Percentiles rank a stretch among this genome's conserved stretches.
Evolutionary conservation across 179 eudicot genomes (phyloP).

Genomic region (Carnegiea gigantea): DNA sequence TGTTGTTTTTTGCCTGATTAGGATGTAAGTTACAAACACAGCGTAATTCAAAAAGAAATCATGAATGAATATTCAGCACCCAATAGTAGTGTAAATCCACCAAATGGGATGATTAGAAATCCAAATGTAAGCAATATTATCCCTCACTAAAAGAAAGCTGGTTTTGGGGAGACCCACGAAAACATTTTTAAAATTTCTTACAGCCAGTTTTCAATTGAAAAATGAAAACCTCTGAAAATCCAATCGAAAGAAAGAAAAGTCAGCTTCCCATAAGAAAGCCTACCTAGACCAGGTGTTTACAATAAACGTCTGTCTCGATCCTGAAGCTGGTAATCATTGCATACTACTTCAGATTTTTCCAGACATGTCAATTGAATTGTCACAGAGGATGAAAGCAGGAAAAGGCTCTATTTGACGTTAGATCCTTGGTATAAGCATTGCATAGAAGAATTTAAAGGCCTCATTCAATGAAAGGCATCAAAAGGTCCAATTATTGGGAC

Average conservation of each 20-base stretch:
- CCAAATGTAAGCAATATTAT: neutral
- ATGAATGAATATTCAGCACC: neutral
- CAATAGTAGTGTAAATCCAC: neutral
- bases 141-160: neutral
- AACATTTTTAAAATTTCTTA: neutral
- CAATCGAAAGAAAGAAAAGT: neutral
- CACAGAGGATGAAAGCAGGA: neutral
- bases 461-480: slow-evolving; percentile 1
- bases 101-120: too few species aligned
- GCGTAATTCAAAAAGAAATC: neutral
- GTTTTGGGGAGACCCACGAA: neutral
- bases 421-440: neutral
- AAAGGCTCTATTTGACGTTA: neutral
- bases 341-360: neutral
- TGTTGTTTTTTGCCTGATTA: too few species aligned
- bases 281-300: neutral
- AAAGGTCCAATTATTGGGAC: neutral
- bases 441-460: neutral
- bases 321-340: neutral
- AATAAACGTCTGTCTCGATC: neutral
- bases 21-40: neutral
- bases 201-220: neutral
- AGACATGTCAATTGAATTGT: too few species aligned
- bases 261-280: neutral
- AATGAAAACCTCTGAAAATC: neutral